These are phyloP conservation scores for Arxiozyma slooffiae DNA, from an alignment of 1,139 yeast species.

Conservation along the genomic window DNA sequence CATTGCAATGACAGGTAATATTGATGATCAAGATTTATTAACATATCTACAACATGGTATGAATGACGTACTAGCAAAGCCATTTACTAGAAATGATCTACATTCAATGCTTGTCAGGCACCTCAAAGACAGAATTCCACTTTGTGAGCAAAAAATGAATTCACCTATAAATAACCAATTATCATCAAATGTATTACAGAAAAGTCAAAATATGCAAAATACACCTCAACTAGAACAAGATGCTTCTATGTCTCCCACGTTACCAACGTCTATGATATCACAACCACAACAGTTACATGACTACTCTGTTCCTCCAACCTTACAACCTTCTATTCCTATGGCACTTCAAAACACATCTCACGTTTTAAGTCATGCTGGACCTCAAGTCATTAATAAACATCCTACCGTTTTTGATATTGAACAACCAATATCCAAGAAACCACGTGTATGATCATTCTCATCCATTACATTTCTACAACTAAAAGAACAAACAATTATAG, in stretches of 20 bases:
- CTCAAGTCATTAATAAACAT: background rate
- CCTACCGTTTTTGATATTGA: background rate
- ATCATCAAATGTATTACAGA: background rate
- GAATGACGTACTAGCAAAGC: slow-evolving; percentile 86
- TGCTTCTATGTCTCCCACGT: background rate
- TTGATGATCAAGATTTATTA: slow-evolving; percentile 68
- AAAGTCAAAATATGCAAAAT: background rate
- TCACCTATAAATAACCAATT: background rate
- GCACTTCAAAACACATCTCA: background rate
- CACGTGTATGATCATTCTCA: background rate
- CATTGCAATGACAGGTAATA: slow-evolving; percentile 89
- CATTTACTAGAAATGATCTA: slow-evolving; percentile 78
- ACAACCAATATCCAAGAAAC: slow-evolving; percentile 1
- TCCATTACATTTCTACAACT: too few species aligned
- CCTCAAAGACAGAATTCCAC: slow-evolving; percentile 35
- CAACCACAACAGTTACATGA: background rate
- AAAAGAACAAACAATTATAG: too few species aligned
- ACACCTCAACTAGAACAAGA: background rate
- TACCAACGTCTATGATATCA: background rate
- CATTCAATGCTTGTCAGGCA: slow-evolving; percentile 68
- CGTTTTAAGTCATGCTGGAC: background rate
- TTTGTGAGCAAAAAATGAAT: slow-evolving; percentile 21
- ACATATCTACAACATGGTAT: slow-evolving; percentile 81
- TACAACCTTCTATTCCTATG: background rate
- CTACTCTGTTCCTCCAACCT: background rate